Evolutionary conservation across 352 stramenopile species (phyloP).

Genomic region (Aphanomyces stellatus): DNA sequence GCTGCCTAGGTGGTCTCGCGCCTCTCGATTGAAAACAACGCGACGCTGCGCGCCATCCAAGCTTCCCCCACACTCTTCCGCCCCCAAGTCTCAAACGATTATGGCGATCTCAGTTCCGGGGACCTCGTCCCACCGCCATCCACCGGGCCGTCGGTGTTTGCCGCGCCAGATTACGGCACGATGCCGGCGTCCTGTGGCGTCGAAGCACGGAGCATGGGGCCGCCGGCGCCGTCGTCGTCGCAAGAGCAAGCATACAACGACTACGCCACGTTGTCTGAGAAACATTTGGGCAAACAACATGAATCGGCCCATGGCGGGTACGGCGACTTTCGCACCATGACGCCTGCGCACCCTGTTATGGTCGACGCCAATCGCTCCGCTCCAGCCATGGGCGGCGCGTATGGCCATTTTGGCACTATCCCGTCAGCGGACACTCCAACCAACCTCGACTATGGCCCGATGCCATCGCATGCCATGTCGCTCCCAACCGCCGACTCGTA

Average conservation of each 20-base stretch:
- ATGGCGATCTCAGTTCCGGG: slow-evolving; percentile 4
- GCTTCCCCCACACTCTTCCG: background rate
- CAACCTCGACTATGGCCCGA: no score
- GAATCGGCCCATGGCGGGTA: no score
- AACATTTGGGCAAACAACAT: no score
- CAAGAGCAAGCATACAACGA: no score
- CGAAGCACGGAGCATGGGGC: no score
- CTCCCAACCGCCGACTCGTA: background rate
- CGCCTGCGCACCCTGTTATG: background rate
- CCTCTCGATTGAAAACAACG: slow-evolving; percentile 26
- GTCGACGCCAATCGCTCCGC: background rate
- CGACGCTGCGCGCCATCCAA: background rate
- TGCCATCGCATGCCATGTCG: background rate
- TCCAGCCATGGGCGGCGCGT: background rate
- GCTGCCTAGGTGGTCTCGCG: slow-evolving; percentile 47
- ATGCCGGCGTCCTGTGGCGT: background rate
- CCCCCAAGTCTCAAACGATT: background rate
- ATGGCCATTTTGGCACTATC: background rate
- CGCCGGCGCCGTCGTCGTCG: no score
- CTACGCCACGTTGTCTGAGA: no score
- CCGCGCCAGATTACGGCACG: background rate
- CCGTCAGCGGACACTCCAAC: background rate
- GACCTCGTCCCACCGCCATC: no score
- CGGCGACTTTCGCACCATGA: background rate
- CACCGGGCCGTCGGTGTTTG: background rate